Percentiles rank a stretch among this genome's conserved stretches.
Evolutionary conservation across 2,329 filamentous ascomycete genomes (phyloP).

Genomic region (Penicillium hesseltinei): DNA sequence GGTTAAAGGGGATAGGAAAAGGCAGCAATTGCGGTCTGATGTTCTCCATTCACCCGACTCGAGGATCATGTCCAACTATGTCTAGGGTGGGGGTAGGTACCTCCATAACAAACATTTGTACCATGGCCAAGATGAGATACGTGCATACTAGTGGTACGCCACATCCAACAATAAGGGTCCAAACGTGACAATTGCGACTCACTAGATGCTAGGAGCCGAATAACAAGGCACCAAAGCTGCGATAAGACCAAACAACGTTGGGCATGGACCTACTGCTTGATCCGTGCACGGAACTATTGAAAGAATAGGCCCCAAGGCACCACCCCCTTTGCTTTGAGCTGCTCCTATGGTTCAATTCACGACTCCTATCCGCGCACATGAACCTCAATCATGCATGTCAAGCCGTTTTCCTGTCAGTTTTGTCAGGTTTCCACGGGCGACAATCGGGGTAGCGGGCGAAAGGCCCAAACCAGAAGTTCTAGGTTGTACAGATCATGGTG

Average conservation of each 20-base stretch:
- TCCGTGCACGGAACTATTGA: conserved; percentile 28
- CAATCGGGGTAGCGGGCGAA: conserved; percentile 3
- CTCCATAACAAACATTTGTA: background rate
- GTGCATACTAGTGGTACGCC: conserved; percentile 4
- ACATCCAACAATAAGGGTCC: background rate
- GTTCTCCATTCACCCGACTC: conserved; percentile 4
- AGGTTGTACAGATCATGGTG: conserved; percentile 4
- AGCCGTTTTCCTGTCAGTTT: conserved; percentile 9
- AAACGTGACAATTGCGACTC: conserved; percentile 12
- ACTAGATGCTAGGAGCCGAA: background rate
- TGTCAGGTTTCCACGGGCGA: background rate
- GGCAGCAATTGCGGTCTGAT: conserved; percentile 16
- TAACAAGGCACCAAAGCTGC: background rate
- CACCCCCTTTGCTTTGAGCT: background rate
- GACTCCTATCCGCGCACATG: conserved; percentile 9
- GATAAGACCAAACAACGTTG: background rate
- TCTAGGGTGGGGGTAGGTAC: background rate
- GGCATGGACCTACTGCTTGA: conserved; percentile 11
- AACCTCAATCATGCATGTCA: conserved; percentile 22
- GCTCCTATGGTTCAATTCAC: background rate
- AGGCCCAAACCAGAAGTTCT: conserved; percentile 5
- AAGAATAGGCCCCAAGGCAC: background rate
- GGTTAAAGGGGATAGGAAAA: background rate
- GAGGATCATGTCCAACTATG: background rate
- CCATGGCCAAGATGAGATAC: background rate